phyloP scores from a whole-genome alignment of 2,329 filamentous ascomycete genomes.

The Fusarium foetens region DNA sequence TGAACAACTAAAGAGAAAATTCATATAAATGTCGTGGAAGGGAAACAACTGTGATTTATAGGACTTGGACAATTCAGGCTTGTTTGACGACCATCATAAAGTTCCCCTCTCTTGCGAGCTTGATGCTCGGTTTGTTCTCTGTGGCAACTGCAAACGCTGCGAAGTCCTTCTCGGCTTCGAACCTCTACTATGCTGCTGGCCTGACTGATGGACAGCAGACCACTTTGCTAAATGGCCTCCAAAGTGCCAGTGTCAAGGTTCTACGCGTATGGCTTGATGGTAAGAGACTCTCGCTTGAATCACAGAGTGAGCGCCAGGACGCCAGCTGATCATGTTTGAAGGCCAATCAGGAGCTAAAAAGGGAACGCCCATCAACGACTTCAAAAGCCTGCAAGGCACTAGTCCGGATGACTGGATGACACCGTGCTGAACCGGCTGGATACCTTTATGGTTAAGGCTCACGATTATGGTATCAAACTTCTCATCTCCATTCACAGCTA shows the following conservation, averaged over 20 bases:
- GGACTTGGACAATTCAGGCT: too few relatives aligned
- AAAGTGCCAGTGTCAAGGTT: constrained; percentile 19
- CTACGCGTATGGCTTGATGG: constrained; percentile 16
- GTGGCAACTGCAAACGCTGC: too few relatives aligned
- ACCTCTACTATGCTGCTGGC: too few relatives aligned
- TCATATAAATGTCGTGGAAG: too few relatives aligned
- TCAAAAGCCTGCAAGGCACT: not conserved
- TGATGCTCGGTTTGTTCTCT: too few relatives aligned
- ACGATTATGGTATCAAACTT: constrained; percentile 3
- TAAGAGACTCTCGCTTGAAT: not conserved
- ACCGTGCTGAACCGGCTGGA: constrained; percentile 13
- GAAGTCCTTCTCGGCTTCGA: too few relatives aligned
- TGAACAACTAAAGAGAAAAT: too few relatives aligned
- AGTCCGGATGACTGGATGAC: not conserved
- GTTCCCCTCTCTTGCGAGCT: too few relatives aligned
- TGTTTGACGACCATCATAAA: not conserved
- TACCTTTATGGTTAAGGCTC: constrained; percentile 5
- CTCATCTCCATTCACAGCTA: constrained; percentile 5
- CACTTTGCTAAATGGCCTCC: not conserved
- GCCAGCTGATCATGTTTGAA: not conserved
- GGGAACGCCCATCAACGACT: not conserved
- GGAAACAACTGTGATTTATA: too few relatives aligned
- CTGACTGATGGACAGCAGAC: not conserved
- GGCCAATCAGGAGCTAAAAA: not conserved
- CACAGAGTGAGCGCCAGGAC: not conserved